phyloP scores from a whole-genome alignment of 2,329 filamentous ascomycete species.

The Nothopassalora personata region DNA sequence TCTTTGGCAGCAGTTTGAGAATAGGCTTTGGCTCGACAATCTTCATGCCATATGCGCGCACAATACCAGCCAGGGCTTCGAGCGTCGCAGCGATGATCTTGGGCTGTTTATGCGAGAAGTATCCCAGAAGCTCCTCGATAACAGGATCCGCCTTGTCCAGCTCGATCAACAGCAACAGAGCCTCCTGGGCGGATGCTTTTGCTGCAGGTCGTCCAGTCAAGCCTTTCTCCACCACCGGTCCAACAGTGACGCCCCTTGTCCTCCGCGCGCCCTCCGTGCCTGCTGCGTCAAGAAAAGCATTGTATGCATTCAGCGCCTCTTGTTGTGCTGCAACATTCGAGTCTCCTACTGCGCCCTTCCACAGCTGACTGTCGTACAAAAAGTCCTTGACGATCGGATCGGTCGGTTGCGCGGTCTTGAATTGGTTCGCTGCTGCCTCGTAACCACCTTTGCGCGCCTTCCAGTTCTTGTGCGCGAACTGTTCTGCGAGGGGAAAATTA shows the following conservation, averaged over 20 bases:
- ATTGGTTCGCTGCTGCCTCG: conserved; percentile 83
- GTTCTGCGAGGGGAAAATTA: conserved; percentile 69
- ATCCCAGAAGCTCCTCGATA: conserved; percentile 82
- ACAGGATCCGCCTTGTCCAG: conserved; percentile 79
- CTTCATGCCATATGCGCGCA: conserved; percentile 92
- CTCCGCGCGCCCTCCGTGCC: conserved; percentile 63
- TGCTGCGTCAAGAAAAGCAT: conserved; percentile 87
- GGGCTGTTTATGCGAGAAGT: conserved; percentile 79
- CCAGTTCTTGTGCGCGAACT: conserved; percentile 90
- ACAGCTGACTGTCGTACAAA: conserved; percentile 73
- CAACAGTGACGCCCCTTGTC: conserved; percentile 69
- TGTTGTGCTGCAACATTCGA: conserved; percentile 96
- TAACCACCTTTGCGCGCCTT: conserved; percentile 95
- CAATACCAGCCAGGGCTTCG: conserved; percentile 72
- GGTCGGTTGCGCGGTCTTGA: conserved; percentile 76
- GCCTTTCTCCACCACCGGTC: conserved; percentile 83
- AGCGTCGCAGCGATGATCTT: conserved; percentile 78
- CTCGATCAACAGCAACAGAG: conserved; percentile 82
- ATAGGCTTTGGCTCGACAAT: conserved; percentile 88
- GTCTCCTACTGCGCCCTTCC: conserved; percentile 89
- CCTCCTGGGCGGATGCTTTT: conserved; percentile 81
- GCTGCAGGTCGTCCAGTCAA: conserved; percentile 83
- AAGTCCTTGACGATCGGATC: conserved; percentile 86
- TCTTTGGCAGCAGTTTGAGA: conserved; percentile 80
- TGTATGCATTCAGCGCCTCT: conserved; percentile 81